A percentile compares a stretch with the other conserved stretches of the same genome.
phyloP scores from a whole-genome alignment of 2,329 filamentous ascomycete genomes.

The Epichloe gansuensis region DNA sequence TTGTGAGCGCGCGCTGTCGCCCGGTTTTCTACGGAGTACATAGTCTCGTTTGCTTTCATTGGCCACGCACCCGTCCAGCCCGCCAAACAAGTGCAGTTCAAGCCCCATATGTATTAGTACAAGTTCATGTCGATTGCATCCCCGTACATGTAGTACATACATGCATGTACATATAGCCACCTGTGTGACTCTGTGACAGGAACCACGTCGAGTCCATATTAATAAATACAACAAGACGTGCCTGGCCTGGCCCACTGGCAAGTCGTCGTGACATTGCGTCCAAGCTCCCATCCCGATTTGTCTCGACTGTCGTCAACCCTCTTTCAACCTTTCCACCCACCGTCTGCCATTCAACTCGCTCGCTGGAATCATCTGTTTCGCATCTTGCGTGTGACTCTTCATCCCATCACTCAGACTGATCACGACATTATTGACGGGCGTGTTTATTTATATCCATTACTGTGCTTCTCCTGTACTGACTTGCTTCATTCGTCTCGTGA shows the following conservation, averaged over 20 bases:
- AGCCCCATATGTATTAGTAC: neutral
- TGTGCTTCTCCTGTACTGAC: neutral
- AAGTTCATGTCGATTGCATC: neutral
- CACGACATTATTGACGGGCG: neutral
- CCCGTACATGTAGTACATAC: neutral
- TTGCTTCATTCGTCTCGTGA: neutral
- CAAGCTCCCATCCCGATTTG: neutral
- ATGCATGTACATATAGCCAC: neutral
- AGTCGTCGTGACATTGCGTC: slow-evolving; percentile 1
- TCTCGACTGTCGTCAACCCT: neutral
- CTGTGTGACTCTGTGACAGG: neutral
- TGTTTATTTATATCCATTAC: too few relatives aligned
- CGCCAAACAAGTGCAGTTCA: too few relatives aligned
- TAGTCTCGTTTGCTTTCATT: too few relatives aligned
- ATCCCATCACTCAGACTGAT: neutral
- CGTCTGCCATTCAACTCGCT: neutral
- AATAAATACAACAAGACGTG: neutral
- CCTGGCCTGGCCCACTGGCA: neutral
- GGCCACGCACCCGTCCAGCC: too few relatives aligned
- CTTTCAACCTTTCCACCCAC: neutral
- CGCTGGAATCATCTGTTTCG: too few relatives aligned
- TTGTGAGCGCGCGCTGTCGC: too few relatives aligned
- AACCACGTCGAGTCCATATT: neutral
- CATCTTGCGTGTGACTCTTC: too few relatives aligned
- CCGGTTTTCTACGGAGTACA: too few relatives aligned